Conservation (phyloP, 768 basidiomycete species). For the Mycena filopes region DNA sequence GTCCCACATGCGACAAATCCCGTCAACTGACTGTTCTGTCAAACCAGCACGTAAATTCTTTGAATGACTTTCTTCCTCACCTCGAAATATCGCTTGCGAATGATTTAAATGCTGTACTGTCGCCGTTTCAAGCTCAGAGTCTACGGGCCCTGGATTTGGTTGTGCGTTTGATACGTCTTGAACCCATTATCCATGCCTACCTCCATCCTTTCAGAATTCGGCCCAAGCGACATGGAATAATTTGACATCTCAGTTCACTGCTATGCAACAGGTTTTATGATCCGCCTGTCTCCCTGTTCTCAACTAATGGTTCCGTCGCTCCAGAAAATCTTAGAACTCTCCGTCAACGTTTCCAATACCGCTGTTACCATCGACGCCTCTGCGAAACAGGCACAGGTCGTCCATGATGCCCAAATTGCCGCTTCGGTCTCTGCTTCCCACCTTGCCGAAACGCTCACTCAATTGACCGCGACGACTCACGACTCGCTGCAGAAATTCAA, state of each 20-base stretch:
- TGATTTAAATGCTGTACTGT: slow-evolving; percentile 16
- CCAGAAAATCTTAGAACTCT: slow-evolving; percentile 37
- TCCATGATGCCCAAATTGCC: slow-evolving; percentile 49
- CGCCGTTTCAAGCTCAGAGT: slow-evolving; percentile 26
- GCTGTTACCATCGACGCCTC: slow-evolving; percentile 45
- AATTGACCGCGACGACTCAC: slow-evolving; percentile 51
- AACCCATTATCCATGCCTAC: not conserved
- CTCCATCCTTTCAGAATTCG: slow-evolving; percentile 44
- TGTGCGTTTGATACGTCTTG: too few species aligned
- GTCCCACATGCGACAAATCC: not conserved
- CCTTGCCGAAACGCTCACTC: slow-evolving; percentile 48
- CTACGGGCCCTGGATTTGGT: slow-evolving; percentile 17
- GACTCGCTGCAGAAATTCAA: slow-evolving; percentile 60
- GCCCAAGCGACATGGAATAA: slow-evolving; percentile 41
- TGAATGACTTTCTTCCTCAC: slow-evolving; percentile 21
- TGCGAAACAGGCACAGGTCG: slow-evolving; percentile 41
- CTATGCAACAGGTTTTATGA: slow-evolving; percentile 44
- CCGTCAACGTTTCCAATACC: slow-evolving; percentile 36
- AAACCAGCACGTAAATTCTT: slow-evolving; percentile 30
- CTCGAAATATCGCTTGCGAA: slow-evolving; percentile 16
- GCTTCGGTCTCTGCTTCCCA: slow-evolving; percentile 46
- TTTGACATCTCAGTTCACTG: slow-evolving; percentile 37
- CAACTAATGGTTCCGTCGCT: not conserved
- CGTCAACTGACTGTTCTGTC: not conserved
- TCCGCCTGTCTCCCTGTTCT: not conserved